A percentile compares a stretch with the other conserved stretches of the same genome.
These are phyloP conservation scores for Vaccinium darrowii DNA, from an alignment of 148 eudicot genomes.

Conservation along the genomic window DNA sequence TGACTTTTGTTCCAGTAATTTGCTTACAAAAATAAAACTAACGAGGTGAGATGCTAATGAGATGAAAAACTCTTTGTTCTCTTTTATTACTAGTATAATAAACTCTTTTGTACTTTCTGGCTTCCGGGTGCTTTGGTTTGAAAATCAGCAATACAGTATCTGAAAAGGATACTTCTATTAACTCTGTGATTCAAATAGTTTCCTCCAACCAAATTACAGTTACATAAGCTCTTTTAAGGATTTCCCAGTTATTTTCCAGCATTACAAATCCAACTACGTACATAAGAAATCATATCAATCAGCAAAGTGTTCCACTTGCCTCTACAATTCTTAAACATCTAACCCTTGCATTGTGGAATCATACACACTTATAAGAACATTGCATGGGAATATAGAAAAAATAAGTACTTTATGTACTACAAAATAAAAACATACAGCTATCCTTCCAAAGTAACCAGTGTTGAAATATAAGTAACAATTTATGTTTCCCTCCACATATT, in stretches of 20 bases:
- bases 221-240: background rate
- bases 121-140: background rate
- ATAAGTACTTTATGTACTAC: background rate
- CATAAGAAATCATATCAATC: background rate
- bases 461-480: background rate
- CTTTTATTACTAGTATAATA: background rate
- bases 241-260: background rate
- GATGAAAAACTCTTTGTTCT: background rate
- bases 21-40: background rate
- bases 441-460: background rate
- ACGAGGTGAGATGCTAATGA: background rate
- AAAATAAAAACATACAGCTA: background rate
- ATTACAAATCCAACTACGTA: background rate
- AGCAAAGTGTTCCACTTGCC: background rate
- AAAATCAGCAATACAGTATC: background rate
- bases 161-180: background rate
- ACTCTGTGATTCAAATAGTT: background rate
- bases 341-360: background rate
- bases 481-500: background rate
- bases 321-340: background rate
- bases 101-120: background rate
- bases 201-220: background rate
- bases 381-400: background rate
- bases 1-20: background rate
- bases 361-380: too few relatives aligned